These are phyloP conservation scores for Sarcomyxa edulis DNA, from an alignment of 768 basidiomycete genomes.

Conservation along the genomic window DNA sequence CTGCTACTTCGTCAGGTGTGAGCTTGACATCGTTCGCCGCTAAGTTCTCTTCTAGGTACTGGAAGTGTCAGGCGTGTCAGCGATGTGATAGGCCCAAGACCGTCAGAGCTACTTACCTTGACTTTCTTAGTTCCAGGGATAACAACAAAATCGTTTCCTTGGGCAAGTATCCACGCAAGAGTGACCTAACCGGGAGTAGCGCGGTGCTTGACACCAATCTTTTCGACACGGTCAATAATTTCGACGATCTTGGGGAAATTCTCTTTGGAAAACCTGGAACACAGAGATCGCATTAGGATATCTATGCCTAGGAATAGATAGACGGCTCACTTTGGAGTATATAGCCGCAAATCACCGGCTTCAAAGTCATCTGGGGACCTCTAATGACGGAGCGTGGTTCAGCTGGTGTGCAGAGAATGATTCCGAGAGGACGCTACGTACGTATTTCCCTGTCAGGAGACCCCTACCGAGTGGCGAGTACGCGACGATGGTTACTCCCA, in stretches of 20 bases:
- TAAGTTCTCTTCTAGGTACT: constrained; percentile 43
- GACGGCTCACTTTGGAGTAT: constrained; percentile 26
- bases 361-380: constrained; percentile 35
- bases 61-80: no score
- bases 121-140: constrained; percentile 40
- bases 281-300: no score
- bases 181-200: constrained; percentile 41
- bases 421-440: constrained; percentile 17
- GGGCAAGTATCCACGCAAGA: constrained; percentile 46
- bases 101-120: constrained; percentile 17
- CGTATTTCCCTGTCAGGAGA: constrained; percentile 39
- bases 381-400: constrained; percentile 8
- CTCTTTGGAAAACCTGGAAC: constrained; percentile 26
- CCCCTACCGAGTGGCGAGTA: constrained; percentile 48
- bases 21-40: constrained; percentile 27
- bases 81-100: constrained; percentile 6
- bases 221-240: constrained; percentile 31
- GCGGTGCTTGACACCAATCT: constrained; percentile 25
- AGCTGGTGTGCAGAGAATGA: no score
- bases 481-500: constrained; percentile 39
- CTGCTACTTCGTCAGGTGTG: constrained; percentile 27
- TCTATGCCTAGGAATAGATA: no score
- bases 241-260: constrained; percentile 43
- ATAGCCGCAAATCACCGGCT: constrained; percentile 32
- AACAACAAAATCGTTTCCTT: constrained; percentile 40